Evolutionary conservation across 208 protist species (phyloP).

Genomic region (Leishmania gerbilli): DNA sequence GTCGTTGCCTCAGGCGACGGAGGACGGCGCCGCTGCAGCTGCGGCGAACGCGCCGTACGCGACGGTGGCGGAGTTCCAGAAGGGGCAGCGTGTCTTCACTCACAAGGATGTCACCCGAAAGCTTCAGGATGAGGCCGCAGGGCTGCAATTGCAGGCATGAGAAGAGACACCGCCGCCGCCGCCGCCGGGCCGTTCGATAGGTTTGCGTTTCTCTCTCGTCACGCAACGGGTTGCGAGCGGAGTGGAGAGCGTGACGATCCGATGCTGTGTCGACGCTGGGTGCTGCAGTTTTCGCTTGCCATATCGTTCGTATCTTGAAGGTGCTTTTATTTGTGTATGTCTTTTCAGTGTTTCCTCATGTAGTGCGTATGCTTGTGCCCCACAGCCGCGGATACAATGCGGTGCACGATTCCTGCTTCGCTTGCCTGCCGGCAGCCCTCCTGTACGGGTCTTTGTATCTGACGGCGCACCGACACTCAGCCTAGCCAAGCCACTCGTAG

Average conservation of each 20-base stretch:
- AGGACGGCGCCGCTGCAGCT: neutral
- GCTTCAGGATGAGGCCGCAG: constrained; percentile 17
- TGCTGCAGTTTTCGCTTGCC: neutral
- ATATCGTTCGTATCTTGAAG: neutral
- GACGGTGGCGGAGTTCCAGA: constrained; percentile 56
- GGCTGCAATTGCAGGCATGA: neutral
- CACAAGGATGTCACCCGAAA: constrained; percentile 35
- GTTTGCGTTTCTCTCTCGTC: neutral
- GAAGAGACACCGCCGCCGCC: neutral
- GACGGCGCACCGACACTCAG: neutral
- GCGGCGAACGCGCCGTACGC: constrained; percentile 18
- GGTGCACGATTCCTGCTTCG: neutral
- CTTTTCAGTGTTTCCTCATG: neutral
- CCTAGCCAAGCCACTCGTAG: neutral
- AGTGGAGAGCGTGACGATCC: neutral
- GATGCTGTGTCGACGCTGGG: neutral
- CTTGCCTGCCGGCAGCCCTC: neutral
- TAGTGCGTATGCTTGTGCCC: neutral
- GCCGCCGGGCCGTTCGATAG: neutral
- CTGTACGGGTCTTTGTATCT: neutral
- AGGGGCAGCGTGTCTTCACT: constrained; percentile 47
- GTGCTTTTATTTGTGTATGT: neutral
- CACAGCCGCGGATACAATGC: neutral
- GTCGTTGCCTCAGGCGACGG: neutral
- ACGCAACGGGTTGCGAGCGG: neutral